Base-by-base conservation (phyloP, 106 monocot genomes). In the Acanthochlamys bracteata region DNA sequence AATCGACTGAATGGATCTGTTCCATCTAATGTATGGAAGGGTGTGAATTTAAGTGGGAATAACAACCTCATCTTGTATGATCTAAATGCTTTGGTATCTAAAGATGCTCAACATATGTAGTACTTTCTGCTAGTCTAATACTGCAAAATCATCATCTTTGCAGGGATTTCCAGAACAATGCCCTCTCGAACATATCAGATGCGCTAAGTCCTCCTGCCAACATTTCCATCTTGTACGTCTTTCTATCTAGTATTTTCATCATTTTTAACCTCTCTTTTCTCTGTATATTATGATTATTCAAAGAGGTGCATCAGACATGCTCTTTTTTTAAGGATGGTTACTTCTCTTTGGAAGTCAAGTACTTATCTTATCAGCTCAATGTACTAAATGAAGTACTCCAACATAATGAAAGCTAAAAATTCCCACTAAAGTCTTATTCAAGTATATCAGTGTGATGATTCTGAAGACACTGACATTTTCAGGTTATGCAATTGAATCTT, bases 141-240 rank as follows among this genome's bases (percentile, higher is more conserved):
- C 74, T 10, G 10, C 49, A 45, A 12, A 41, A 56, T 25, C 20
- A 26, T 53, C 71, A n/a, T n/a, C n/a, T 72, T 76, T 79, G 47
- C 85, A 99, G 98, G 77, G 79, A 99, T 79, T 89, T 99, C 41
- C 76, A 71, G 74, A 81, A 89, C 59, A 99, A 99, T 75, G 21
- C 6, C 69, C 82, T 99, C 21, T 70, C 72, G 42, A 78, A 59
- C 64, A 73, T 88, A 62, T 77, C 98, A 51, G 70, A 61, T 78
- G 39, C 62, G 63, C 55, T 86, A 26, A 73, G 42, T 26, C 85
- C 79, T 75, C 92, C 88, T 61, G 66, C 76, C 19, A 92, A 92
- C 67, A 88, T 92, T 33, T 79, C 88, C 55, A 66, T 99, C 66
- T 67, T 83, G 98, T 99, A 91, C 49, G 83, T 33, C 33, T 33